Evolutionary conservation across 148 eudicot species (phyloP).

Genomic region (Agrostemma githago): DNA sequence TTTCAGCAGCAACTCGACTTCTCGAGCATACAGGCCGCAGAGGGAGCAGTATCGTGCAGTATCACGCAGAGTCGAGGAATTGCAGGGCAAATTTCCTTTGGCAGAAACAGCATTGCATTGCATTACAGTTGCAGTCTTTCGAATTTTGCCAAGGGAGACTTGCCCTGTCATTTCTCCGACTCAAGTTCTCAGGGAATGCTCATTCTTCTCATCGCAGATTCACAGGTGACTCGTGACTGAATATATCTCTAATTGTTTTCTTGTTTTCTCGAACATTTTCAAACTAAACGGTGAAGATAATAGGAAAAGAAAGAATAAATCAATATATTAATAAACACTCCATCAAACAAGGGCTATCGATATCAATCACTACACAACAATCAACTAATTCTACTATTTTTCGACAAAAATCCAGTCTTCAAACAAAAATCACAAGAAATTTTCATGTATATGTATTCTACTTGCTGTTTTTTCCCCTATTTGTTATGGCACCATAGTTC

Average conservation of each 20-base stretch:
- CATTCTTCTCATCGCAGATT: no score
- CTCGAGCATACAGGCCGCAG: neutral
- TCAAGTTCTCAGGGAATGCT: neutral
- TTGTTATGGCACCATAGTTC: neutral
- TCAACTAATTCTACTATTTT: slow-evolving; percentile 17
- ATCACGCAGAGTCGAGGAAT: slow-evolving; percentile 5
- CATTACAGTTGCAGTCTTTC: neutral
- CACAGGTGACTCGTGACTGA: neutral
- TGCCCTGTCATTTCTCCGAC: slow-evolving; percentile 17
- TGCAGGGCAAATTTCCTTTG: slow-evolving; percentile 13
- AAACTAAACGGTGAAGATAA: neutral
- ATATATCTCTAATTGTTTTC: neutral
- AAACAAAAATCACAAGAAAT: slow-evolving; percentile 25
- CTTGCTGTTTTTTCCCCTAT: neutral
- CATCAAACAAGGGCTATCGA: neutral
- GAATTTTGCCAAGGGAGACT: slow-evolving; percentile 13
- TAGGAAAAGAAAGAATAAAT: neutral
- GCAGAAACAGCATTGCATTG: neutral
- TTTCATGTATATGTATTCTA: slow-evolving; percentile 21
- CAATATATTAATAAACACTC: slow-evolving; percentile 8
- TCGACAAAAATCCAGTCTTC: slow-evolving; percentile 24
- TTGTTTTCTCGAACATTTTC: neutral
- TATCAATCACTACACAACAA: slow-evolving; percentile 10
- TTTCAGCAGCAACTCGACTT: slow-evolving; percentile 6
- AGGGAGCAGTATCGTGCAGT: neutral